Percentiles rank a stretch among this genome's conserved stretches.
These are phyloP conservation scores for Sordariomycetes sp. DNA, from an alignment of 2,329 filamentous ascomycete genomes.

Conservation along the genomic window DNA sequence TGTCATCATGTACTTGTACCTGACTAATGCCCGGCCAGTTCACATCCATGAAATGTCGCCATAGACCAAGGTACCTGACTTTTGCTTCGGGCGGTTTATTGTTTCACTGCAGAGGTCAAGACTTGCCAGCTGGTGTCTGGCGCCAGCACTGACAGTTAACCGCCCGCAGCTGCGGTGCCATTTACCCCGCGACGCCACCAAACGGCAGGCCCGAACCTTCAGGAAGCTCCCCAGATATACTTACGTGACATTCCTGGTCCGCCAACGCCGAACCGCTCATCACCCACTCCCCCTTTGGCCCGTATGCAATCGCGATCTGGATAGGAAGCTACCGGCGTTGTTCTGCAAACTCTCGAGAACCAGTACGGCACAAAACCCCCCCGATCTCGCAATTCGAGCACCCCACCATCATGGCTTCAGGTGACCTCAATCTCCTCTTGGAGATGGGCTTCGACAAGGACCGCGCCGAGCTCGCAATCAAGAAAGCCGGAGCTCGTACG, in stretches of 20 bases:
- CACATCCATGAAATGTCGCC: too few species aligned
- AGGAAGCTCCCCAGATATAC: background rate
- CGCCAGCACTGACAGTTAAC: background rate
- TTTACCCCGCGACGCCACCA: background rate
- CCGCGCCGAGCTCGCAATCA: constrained; percentile 72
- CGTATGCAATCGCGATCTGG: background rate
- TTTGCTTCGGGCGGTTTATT: too few species aligned
- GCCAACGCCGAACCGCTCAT: background rate
- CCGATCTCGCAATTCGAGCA: background rate
- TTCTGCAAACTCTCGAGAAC: constrained; percentile 4
- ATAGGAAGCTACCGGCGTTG: background rate
- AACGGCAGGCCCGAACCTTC: background rate
- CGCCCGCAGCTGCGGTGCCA: background rate
- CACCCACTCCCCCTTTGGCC: background rate
- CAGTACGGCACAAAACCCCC: constrained; percentile 6
- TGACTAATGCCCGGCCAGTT: too few species aligned
- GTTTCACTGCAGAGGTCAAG: too few species aligned
- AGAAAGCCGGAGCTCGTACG: constrained; percentile 71
- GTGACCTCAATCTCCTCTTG: constrained; percentile 50
- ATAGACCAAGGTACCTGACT: too few species aligned
- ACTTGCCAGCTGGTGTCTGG: background rate
- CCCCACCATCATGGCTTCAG: constrained; percentile 37
- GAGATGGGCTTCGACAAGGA: constrained; percentile 77
- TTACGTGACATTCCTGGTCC: background rate
- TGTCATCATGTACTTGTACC: too few species aligned